Conservation (phyloP, 345 rosid species). For the Anacardium occidentale region DNA sequence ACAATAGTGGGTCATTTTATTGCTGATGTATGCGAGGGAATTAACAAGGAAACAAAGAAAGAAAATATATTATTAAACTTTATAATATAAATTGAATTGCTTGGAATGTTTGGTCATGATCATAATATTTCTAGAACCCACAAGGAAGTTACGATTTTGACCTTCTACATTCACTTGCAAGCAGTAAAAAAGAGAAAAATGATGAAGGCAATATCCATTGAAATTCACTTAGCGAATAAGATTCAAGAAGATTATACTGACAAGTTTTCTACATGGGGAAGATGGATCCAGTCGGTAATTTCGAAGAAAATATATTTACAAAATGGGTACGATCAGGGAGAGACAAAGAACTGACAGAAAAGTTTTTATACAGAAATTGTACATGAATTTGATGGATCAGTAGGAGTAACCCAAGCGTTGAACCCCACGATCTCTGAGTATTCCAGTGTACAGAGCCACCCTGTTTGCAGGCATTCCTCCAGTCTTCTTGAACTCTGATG, state of each 20-base stretch:
- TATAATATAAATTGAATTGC: too few relatives aligned
- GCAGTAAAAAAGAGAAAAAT: too few relatives aligned
- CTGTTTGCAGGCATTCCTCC: conserved; percentile 66
- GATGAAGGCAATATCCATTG: too few relatives aligned
- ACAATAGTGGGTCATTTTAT: too few relatives aligned
- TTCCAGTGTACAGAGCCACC: conserved; percentile 63
- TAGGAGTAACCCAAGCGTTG: conserved; percentile 50
- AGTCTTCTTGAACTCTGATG: conserved; percentile 17
- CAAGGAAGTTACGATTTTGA: too few relatives aligned
- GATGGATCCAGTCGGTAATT: not conserved
- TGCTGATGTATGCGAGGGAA: too few relatives aligned
- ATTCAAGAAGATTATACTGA: not conserved
- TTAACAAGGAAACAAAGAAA: too few relatives aligned
- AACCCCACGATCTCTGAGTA: conserved; percentile 56
- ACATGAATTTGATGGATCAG: conserved; percentile 18
- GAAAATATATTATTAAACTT: too few relatives aligned
- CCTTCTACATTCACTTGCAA: too few relatives aligned
- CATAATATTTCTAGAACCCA: too few relatives aligned
- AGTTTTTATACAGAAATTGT: not conserved
- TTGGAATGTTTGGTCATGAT: too few relatives aligned
- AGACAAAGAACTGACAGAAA: not conserved
- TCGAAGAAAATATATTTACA: not conserved
- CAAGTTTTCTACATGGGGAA: not conserved
- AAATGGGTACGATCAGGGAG: not conserved
- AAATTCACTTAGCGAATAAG: not conserved